A percentile compares a stretch with the other conserved stretches of the same genome.
phyloP scores from a whole-genome alignment of 768 basidiomycete species.

The Tremella fuciformis region DNA sequence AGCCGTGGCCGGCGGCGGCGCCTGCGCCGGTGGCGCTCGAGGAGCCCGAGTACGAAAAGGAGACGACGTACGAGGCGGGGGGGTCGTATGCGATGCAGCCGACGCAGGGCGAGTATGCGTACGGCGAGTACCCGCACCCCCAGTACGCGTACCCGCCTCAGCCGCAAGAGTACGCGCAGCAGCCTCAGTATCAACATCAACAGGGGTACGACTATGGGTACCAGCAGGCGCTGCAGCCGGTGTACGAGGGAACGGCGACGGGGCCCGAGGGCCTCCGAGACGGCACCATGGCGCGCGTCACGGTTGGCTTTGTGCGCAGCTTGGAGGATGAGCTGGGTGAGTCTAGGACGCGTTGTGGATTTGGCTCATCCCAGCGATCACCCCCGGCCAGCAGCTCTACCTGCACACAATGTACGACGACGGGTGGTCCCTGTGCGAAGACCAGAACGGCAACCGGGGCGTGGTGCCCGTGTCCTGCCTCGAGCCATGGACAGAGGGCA shows the following conservation, averaged over 20 bases:
- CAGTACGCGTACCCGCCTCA: slow-evolving; percentile 6
- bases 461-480: slow-evolving; percentile 49
- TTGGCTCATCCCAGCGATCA: slow-evolving; percentile 31
- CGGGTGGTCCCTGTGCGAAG: slow-evolving; percentile 50
- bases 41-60: slow-evolving; percentile 38
- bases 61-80: slow-evolving; percentile 33
- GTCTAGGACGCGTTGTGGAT: slow-evolving; percentile 6
- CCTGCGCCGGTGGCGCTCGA: slow-evolving; percentile 31
- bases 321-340: slow-evolving; percentile 51
- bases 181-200: neutral
- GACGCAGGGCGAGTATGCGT: slow-evolving; percentile 15
- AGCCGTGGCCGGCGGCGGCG: slow-evolving; percentile 35
- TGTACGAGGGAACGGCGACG: slow-evolving; percentile 8
- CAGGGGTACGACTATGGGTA: slow-evolving; percentile 9
- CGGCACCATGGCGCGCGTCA: slow-evolving; percentile 45
- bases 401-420: slow-evolving; percentile 50
- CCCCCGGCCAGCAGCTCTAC: slow-evolving; percentile 46
- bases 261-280: slow-evolving; percentile 28
- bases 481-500: slow-evolving; percentile 31
- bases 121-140: slow-evolving; percentile 13
- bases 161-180: slow-evolving; percentile 4
- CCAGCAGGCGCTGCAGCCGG: slow-evolving; percentile 6
- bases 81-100: slow-evolving; percentile 41
- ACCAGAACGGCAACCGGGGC: slow-evolving; percentile 38
- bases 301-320: slow-evolving; percentile 46